Percentiles rank a stretch among this genome's conserved stretches.
Conservation (phyloP, 768 basidiomycete species). For the Hydnomerulius pinastri region DNA sequence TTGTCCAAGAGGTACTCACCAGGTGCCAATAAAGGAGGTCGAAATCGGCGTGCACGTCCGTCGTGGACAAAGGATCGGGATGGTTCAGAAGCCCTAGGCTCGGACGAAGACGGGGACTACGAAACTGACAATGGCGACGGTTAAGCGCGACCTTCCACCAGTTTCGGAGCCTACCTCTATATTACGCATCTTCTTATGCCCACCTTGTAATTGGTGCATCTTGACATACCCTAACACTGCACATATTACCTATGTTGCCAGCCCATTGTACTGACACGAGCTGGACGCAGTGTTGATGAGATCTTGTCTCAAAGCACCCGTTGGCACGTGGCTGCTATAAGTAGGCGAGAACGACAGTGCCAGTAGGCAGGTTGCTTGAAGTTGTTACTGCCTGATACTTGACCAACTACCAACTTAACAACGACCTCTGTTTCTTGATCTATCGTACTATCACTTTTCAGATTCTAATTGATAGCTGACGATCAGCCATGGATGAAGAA, state of each 20-base stretch:
- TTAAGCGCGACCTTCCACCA: not conserved
- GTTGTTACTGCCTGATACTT: slow-evolving; percentile 10
- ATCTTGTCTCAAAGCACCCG: not conserved
- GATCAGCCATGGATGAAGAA: slow-evolving; percentile 90
- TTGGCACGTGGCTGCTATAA: slow-evolving; percentile 34
- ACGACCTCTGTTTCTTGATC: not conserved
- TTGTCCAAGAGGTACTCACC: slow-evolving; percentile 29
- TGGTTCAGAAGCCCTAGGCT: not conserved
- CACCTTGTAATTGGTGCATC: not conserved
- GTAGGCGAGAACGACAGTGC: slow-evolving; percentile 15
- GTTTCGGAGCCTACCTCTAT: not conserved
- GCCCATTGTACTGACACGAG: too few relatives aligned
- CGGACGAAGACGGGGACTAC: slow-evolving; percentile 22
- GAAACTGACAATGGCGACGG: slow-evolving; percentile 20
- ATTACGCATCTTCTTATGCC: slow-evolving; percentile 3
- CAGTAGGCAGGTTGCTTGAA: not conserved
- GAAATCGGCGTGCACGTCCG: slow-evolving; percentile 21
- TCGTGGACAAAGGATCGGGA: slow-evolving; percentile 23
- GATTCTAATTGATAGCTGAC: slow-evolving; percentile 11
- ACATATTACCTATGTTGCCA: not conserved
- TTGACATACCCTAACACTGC: not conserved
- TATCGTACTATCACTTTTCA: slow-evolving; percentile 12
- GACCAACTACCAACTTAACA: slow-evolving; percentile 16
- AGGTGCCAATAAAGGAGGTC: slow-evolving; percentile 8
- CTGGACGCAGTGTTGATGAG: not conserved